phyloP scores from a whole-genome alignment of 2,329 filamentous ascomycete species.

The Fusarium proliferatum region DNA sequence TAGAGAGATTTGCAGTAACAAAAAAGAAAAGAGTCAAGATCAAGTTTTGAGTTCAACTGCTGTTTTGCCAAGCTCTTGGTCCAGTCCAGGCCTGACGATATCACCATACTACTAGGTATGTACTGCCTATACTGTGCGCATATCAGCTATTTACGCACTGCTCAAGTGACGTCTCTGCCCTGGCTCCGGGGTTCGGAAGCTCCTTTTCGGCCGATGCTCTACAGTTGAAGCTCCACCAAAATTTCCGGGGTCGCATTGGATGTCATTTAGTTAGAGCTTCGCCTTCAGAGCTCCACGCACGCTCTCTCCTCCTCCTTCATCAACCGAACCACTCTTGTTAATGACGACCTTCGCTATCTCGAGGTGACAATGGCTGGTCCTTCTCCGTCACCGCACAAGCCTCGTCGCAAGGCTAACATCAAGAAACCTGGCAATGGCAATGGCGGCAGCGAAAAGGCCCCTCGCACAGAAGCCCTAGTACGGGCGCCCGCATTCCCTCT shows the following conservation, averaged over 20 bases:
- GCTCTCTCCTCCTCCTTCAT: slow-evolving; percentile 28
- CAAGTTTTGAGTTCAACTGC: slow-evolving; percentile 9
- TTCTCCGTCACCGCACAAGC: slow-evolving; percentile 68
- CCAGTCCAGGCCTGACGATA: slow-evolving; percentile 24
- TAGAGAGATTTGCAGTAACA: background rate
- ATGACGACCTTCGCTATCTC: slow-evolving; percentile 34
- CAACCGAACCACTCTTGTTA: slow-evolving; percentile 19
- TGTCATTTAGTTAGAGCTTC: slow-evolving; percentile 28
- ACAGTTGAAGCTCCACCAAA: slow-evolving; percentile 34
- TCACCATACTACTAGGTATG: slow-evolving; percentile 31
- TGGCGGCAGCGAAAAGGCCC: slow-evolving; percentile 48
- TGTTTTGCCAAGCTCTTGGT: slow-evolving; percentile 38
- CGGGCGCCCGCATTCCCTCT: slow-evolving; percentile 84
- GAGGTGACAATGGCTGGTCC: slow-evolving; percentile 62
- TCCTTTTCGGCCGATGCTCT: slow-evolving; percentile 28
- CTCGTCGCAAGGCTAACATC: slow-evolving; percentile 62
- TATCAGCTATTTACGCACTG: background rate
- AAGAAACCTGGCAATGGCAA: slow-evolving; percentile 59
- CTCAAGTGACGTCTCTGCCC: slow-evolving; percentile 22
- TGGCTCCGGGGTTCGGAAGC: slow-evolving; percentile 42
- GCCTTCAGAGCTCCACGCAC: slow-evolving; percentile 26
- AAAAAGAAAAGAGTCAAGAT: background rate
- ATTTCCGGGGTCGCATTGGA: slow-evolving; percentile 30
- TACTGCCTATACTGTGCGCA: slow-evolving; percentile 23
- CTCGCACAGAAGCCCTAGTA: slow-evolving; percentile 57